Percentiles rank a stretch among this genome's conserved stretches.
Evolutionary conservation across 352 stramenopile genomes (phyloP).

Genomic region (Phytopythium chamaehyphon): DNA sequence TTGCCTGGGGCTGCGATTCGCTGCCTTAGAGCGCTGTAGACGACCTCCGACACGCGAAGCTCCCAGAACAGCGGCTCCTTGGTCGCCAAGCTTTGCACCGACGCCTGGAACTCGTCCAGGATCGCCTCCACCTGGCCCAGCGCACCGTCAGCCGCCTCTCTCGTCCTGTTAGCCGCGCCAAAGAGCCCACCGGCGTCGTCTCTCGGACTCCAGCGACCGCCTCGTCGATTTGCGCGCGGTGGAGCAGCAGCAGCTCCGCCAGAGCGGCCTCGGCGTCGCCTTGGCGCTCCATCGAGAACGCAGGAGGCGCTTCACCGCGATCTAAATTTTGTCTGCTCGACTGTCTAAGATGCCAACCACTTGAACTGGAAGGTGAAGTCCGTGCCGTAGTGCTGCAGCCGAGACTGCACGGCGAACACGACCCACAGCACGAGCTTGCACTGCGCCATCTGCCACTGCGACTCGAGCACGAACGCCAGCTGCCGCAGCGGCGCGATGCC

Average conservation of each 20-base stretch:
- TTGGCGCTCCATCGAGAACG: slow-evolving; percentile 3
- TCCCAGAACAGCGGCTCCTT: slow-evolving; percentile 58
- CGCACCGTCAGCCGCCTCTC: no score
- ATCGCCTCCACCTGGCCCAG: slow-evolving; percentile 19
- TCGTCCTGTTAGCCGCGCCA: no score
- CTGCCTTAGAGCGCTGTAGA: slow-evolving; percentile 20
- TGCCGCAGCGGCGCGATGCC: slow-evolving; percentile 20
- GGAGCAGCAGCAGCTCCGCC: slow-evolving; percentile 43
- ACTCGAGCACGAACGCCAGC: slow-evolving; percentile 28
- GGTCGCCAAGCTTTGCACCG: slow-evolving; percentile 18
- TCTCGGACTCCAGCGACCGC: slow-evolving; percentile 32
- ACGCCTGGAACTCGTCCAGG: slow-evolving; percentile 27
- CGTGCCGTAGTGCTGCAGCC: slow-evolving; percentile 17
- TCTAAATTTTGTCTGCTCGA: no score
- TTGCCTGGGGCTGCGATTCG: slow-evolving; percentile 1
- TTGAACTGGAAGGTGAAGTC: slow-evolving; percentile 27
- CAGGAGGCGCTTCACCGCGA: no score
- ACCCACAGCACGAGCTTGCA: slow-evolving; percentile 33
- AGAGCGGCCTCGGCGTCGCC: slow-evolving; percentile 11
- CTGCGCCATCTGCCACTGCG: slow-evolving; percentile 31
- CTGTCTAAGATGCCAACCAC: slow-evolving; percentile 7
- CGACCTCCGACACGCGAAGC: slow-evolving; percentile 35
- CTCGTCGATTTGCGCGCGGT: slow-evolving; percentile 33
- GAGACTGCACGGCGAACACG: slow-evolving; percentile 16
- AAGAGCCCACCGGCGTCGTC: not conserved